A percentile compares a stretch with the other conserved stretches of the same genome.
Evolutionary conservation across 169 alveolate genomes (phyloP).

Genomic region (Plasmodium vinckei): DNA sequence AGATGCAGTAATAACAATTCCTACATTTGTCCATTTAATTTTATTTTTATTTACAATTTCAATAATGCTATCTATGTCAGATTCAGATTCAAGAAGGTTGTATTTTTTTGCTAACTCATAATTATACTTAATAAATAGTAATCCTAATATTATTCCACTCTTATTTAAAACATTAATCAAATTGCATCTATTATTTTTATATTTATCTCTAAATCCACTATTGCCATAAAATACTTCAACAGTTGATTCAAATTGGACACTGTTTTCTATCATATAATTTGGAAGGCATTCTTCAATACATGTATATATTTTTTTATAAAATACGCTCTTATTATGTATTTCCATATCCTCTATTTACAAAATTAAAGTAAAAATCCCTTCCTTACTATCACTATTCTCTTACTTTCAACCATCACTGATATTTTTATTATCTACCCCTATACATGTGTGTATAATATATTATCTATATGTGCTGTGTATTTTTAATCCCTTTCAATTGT

Average conservation of each 20-base stretch:
- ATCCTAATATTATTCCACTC: slow-evolving; percentile 64
- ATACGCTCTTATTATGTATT: slow-evolving; percentile 11
- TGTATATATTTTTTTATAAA: slow-evolving; percentile 38
- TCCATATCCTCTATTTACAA: no score
- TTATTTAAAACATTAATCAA: slow-evolving; percentile 52
- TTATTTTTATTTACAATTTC: not conserved
- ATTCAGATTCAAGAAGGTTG: not conserved
- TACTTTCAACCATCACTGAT: no score
- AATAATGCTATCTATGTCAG: not conserved
- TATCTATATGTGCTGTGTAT: no score
- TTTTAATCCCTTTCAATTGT: no score
- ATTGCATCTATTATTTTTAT: slow-evolving; percentile 18
- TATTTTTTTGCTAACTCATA: slow-evolving; percentile 13
- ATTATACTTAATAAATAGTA: slow-evolving; percentile 58
- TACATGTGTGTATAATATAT: no score
- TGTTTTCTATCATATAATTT: slow-evolving; percentile 2
- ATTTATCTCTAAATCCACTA: slow-evolving; percentile 72
- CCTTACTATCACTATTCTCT: no score
- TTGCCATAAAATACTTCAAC: slow-evolving; percentile 48
- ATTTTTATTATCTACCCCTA: no score
- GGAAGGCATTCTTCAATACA: slow-evolving; percentile 61
- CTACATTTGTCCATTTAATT: slow-evolving; percentile 58
- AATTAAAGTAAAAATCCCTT: no score
- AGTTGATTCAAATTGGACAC: slow-evolving; percentile 19
- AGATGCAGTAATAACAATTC: slow-evolving; percentile 83